A percentile compares a stretch with the other conserved stretches of the same genome.
Conservation (phyloP, 2,329 filamentous ascomycete genomes). For the Ophiostoma quercus region DNA sequence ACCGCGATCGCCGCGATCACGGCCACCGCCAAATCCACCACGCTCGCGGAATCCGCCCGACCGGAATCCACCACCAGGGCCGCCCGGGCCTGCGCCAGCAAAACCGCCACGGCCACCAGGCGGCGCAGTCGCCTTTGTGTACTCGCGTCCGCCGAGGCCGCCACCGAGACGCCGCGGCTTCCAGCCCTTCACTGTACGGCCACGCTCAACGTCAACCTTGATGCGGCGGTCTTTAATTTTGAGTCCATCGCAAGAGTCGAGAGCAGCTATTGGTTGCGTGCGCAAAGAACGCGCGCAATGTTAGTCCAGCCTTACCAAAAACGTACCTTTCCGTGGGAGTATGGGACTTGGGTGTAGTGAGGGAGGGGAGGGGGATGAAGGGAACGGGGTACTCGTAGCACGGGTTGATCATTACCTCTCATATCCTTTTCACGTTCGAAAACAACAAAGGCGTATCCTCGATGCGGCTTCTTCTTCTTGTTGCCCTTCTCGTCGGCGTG, state of each 20-base stretch:
- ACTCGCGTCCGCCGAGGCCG: constrained; percentile 84
- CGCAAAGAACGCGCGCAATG: constrained; percentile 50
- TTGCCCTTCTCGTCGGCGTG: constrained; percentile 63
- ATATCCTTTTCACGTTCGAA: constrained; percentile 97
- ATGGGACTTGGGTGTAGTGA: constrained; percentile 31
- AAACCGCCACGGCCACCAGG: constrained; percentile 55
- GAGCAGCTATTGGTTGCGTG: constrained; percentile 66
- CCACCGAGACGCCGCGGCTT: constrained; percentile 86
- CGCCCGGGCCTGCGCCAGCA: constrained; percentile 36
- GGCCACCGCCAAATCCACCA: constrained; percentile 35
- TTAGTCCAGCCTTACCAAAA: constrained; percentile 62
- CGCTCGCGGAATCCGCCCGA: constrained; percentile 55
- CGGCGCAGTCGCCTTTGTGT: constrained; percentile 75
- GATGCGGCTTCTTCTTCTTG: constrained; percentile 75
- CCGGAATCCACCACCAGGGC: constrained; percentile 38
- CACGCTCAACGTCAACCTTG: constrained; percentile 92
- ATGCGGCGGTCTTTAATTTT: constrained; percentile 88
- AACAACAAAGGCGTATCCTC: constrained; percentile 93
- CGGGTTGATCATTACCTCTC: constrained; percentile 69
- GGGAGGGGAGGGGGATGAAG: constrained; percentile 31
- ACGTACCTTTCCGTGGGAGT: constrained; percentile 33
- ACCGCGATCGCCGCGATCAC: constrained; percentile 32
- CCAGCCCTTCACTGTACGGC: constrained; percentile 91
- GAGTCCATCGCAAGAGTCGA: constrained; percentile 79
- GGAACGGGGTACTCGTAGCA: neutral